Evolutionary conservation across 495 filamentous ascomycete genomes (phyloP).

Genomic region (Umbilicaria muhlenbergii): DNA sequence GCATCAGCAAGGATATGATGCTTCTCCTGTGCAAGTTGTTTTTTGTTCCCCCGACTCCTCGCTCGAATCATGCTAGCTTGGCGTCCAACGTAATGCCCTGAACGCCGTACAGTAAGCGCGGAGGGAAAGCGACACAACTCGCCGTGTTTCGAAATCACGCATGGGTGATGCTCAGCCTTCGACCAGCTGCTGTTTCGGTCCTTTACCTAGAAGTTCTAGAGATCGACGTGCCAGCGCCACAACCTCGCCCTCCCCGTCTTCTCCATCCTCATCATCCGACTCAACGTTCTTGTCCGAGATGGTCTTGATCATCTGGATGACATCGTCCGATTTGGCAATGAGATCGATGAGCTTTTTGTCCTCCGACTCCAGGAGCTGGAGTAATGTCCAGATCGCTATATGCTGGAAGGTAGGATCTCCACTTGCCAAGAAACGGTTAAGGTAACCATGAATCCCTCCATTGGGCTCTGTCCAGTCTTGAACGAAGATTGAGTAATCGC

Average conservation of each 20-base stretch:
- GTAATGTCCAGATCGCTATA: conserved; percentile 95
- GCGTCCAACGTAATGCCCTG: too few species aligned
- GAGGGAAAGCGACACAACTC: too few species aligned
- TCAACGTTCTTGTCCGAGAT: conserved; percentile 86
- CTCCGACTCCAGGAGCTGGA: conserved; percentile 89
- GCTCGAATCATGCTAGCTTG: too few species aligned
- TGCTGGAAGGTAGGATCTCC: conserved; percentile 97
- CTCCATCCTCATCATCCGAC: conserved; percentile 65
- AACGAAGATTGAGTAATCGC: conserved; percentile 91
- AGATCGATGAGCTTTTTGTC: conserved; percentile 69
- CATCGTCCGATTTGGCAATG: conserved; percentile 73
- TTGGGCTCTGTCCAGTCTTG: conserved; percentile 84
- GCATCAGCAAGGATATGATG: too few species aligned
- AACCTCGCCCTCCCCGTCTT: conserved; percentile 89
- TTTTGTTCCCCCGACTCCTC: too few species aligned
- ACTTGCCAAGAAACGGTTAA: conserved; percentile 80
- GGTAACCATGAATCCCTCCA: conserved; percentile 89
- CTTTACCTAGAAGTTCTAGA: conserved; percentile 66
- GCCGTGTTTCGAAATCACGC: too few species aligned
- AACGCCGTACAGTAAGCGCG: too few species aligned
- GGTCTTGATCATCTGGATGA: conserved; percentile 76
- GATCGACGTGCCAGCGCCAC: conserved; percentile 81
- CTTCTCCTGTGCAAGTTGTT: too few species aligned
- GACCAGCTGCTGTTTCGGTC: conserved; percentile 19
- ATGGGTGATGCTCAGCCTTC: too few species aligned